Base-by-base conservation (phyloP, 139 green algal genomes). In the Yamagishiella unicocca region DNA sequence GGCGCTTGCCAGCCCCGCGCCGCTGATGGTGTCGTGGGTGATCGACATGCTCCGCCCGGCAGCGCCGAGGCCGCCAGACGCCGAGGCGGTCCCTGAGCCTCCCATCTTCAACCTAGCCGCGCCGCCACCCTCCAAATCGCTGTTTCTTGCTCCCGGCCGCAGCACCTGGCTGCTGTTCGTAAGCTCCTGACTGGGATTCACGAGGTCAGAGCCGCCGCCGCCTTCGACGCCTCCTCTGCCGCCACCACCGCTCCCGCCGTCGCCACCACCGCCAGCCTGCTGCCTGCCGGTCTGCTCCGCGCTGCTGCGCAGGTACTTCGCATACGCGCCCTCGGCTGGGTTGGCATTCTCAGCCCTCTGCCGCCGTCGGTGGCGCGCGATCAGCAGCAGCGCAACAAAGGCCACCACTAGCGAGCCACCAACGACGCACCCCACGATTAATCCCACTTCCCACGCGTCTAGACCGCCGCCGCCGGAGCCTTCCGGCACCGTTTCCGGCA, bases 81-180 rank as follows among this genome's bases (percentile, higher is more conserved):
- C 74, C 21, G 45, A 78, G 38, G 24, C 40, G 21, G 53, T 43
- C 3, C 17, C 35, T 3, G 54, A 83, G 50, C 46, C n/a, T 35
- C 43, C 55, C 25, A 22, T n/a, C 53, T 70, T 46, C 17, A 46
- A 5, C 50, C 43, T 53, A 53, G 5, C 29, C 38, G 24, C 58
- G 35, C 67, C 12, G 35, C 35, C 24, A 42, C 71, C 46, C 33
- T 82, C 75, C 9, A 68, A 6, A 22, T 53, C 75, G 54, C 76
- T 83, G 21, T 22, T 42, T 2, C 78, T 42, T 7, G 31, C 80
- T 0, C 67, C 80, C 1, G 62, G 62, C 31, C 66, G 80, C 80
- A 86, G 24, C 33, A 86, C 64, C 45, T 86, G 80, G 66, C 64
- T 77, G 45, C 80, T 86, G 42, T 61, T 58, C 10, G 80, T 86